These are phyloP conservation scores for Jatropha curcas DNA, from an alignment of 345 rosid species.

Conservation along the genomic window DNA sequence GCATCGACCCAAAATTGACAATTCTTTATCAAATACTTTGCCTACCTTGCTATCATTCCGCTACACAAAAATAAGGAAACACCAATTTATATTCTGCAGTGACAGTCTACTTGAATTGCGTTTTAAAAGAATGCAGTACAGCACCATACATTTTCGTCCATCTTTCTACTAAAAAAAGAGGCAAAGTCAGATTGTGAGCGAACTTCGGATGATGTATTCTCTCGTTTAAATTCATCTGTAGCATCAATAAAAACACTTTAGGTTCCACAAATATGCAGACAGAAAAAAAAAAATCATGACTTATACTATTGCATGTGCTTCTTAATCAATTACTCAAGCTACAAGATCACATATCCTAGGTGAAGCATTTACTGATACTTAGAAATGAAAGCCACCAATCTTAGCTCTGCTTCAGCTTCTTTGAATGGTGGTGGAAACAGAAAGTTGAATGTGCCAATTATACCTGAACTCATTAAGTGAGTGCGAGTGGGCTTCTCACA, in stretches of 20 bases:
- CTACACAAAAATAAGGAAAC: slow-evolving; percentile 1
- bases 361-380: not conserved
- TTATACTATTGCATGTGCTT: not conserved
- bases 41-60: slow-evolving; percentile 19
- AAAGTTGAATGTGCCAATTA: slow-evolving; percentile 13
- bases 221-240: slow-evolving; percentile 39
- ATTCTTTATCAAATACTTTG: slow-evolving; percentile 17
- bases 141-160: slow-evolving; percentile 58
- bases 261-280: slow-evolving; percentile 14
- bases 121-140: slow-evolving; percentile 11
- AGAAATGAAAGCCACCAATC: not conserved
- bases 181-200: slow-evolving; percentile 46
- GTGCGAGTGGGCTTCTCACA: slow-evolving; percentile 26
- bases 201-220: slow-evolving; percentile 33
- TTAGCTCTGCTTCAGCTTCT: not conserved
- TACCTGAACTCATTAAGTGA: slow-evolving; percentile 28
- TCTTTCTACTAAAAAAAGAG: slow-evolving; percentile 37
- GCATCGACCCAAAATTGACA: slow-evolving; percentile 18
- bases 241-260: slow-evolving; percentile 39
- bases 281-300: not conserved
- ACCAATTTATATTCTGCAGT: not conserved
- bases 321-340: not conserved
- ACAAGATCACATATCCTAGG: not conserved
- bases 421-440: not conserved
- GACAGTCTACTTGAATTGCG: slow-evolving; percentile 1